These are phyloP conservation scores for Phaseolus lunatus DNA, from an alignment of 306 rosid genomes.

Conservation along the genomic window DNA sequence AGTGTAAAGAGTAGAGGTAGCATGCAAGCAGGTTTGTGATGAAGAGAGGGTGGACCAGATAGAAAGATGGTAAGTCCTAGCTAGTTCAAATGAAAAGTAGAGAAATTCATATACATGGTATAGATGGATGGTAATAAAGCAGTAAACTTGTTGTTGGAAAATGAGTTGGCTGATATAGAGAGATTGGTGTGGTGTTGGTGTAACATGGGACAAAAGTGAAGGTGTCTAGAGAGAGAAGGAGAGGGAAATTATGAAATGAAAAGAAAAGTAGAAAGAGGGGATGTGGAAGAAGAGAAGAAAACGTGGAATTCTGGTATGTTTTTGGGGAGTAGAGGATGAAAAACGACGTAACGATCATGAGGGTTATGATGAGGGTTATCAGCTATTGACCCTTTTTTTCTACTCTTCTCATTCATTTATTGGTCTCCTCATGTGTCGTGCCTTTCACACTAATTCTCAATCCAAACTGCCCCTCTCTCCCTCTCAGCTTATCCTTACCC, in stretches of 20 bases:
- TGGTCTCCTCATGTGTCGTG: conserved; percentile 61
- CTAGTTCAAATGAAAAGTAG: conserved; percentile 38
- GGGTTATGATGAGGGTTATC: conserved; percentile 86
- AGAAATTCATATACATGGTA: conserved; percentile 49
- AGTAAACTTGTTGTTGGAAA: conserved; percentile 30
- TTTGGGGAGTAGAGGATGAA: conserved; percentile 86
- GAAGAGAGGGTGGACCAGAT: conserved; percentile 24
- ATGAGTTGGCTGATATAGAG: conserved; percentile 38
- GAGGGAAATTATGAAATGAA: neutral
- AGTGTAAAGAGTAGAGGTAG: conserved; percentile 19
- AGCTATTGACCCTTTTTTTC: conserved; percentile 38
- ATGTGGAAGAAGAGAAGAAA: conserved; percentile 24
- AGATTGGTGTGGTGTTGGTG: conserved; percentile 41
- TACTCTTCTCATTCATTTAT: neutral
- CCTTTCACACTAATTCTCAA: conserved; percentile 88
- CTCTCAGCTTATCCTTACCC: conserved; percentile 43
- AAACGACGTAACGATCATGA: conserved; percentile 98
- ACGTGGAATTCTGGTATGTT: conserved; percentile 90
- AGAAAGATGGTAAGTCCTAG: conserved; percentile 45
- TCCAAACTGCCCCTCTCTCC: conserved; percentile 81
- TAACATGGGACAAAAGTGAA: conserved; percentile 59
- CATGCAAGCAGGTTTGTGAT: conserved; percentile 45
- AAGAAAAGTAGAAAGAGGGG: neutral
- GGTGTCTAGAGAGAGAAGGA: conserved; percentile 1
- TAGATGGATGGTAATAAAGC: conserved; percentile 48